Percentiles rank a stretch among this genome's conserved stretches.
phyloP scores from a whole-genome alignment of 2,329 filamentous ascomycete species.

The Ophiocordyceps camponoti-leonardi region DNA sequence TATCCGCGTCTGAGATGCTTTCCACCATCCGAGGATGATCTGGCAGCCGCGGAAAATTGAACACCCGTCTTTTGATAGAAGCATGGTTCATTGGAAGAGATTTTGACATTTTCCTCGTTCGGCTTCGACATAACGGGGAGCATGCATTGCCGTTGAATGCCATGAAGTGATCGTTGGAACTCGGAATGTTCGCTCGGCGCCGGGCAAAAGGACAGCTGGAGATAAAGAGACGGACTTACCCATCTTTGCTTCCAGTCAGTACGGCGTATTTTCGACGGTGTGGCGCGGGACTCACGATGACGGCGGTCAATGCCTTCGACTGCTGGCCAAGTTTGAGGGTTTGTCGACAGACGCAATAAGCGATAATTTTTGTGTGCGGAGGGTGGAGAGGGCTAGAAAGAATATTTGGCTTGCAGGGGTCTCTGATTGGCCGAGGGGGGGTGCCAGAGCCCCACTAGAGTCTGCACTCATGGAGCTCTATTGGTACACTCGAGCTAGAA shows the following conservation, averaged over 20 bases:
- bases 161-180: neutral
- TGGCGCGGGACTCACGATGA: conserved; percentile 27
- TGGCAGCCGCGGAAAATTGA: neutral
- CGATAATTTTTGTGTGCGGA: conserved; percentile 25
- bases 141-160: neutral
- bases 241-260: conserved; percentile 34
- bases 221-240: conserved; percentile 30
- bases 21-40: neutral
- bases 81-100: neutral
- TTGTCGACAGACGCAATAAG: conserved; percentile 17
- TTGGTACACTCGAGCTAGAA: neutral
- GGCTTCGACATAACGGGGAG: neutral
- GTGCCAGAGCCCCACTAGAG: neutral
- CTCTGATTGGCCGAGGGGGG: conserved; percentile 14
- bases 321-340: conserved; percentile 23
- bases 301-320: conserved; percentile 27
- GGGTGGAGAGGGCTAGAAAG: conserved; percentile 19
- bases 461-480: neutral
- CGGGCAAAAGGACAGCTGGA: conserved; percentile 1
- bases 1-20: neutral
- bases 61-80: too few relatives aligned
- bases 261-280: conserved; percentile 4
- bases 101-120: neutral
- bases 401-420: conserved; percentile 13
- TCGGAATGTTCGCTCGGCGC: neutral